phyloP scores from a whole-genome alignment of 306 rosid genomes.

The Leucaena leucocephala region DNA sequence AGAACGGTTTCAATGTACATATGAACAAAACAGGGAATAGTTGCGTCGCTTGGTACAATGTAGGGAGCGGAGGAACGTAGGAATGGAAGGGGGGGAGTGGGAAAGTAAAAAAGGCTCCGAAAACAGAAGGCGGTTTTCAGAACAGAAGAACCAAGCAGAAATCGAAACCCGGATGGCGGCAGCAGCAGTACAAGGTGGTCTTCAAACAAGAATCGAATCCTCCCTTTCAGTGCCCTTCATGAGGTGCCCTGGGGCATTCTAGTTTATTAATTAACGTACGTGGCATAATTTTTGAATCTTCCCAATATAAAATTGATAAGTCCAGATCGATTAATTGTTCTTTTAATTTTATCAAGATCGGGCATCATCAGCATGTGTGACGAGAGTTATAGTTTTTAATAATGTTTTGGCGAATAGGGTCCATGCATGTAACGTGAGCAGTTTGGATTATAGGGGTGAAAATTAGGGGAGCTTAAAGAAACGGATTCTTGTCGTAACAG shows the following conservation, averaged over 20 bases:
- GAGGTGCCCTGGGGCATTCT: neutral
- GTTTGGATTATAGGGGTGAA: neutral
- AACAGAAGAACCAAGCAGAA: neutral
- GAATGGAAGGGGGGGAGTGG: neutral
- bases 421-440: neutral
- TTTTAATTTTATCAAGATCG: too few species aligned
- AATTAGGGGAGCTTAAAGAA: neutral
- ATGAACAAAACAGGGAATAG: neutral
- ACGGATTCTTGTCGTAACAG: neutral
- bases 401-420: neutral
- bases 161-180: conserved; percentile 9
- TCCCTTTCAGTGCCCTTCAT: neutral
- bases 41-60: neutral
- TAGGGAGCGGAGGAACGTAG: neutral
- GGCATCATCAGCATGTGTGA: too few species aligned
- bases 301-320: too few species aligned
- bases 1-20: neutral
- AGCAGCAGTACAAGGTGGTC: neutral
- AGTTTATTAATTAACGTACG: too few species aligned
- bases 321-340: too few species aligned
- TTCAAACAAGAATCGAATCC: neutral
- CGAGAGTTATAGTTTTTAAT: too few species aligned
- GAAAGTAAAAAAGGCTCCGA: neutral
- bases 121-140: neutral
- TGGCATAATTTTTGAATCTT: too few species aligned